These are phyloP conservation scores for Lactifluus volemus DNA, from an alignment of 768 basidiomycete species.

Conservation along the genomic window DNA sequence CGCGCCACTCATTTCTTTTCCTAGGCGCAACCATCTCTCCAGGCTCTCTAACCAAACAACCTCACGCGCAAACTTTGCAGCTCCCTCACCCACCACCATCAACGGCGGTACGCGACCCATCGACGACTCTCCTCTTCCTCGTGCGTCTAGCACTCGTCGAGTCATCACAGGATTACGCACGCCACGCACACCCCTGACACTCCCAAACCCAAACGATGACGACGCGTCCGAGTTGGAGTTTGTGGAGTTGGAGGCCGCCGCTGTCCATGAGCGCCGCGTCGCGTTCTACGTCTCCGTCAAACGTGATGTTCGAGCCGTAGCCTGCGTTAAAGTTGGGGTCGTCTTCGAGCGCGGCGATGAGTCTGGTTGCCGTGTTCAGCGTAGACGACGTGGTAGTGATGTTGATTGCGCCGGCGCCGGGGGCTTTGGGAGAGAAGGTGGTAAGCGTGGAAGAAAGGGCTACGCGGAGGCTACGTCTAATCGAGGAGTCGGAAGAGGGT, in stretches of 20 bases:
- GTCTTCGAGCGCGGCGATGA: not conserved
- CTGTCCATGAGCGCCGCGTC: slow-evolving; percentile 69
- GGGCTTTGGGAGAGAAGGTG: not conserved
- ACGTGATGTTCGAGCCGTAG: slow-evolving; percentile 69
- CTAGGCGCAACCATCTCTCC: slow-evolving; percentile 42
- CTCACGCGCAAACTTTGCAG: slow-evolving; percentile 41
- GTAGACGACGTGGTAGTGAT: not conserved
- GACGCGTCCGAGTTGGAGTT: not conserved
- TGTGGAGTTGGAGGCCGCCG: slow-evolving; percentile 19
- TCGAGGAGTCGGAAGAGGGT: slow-evolving; percentile 26
- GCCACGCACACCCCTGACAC: slow-evolving; percentile 57
- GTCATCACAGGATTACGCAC: slow-evolving; percentile 67
- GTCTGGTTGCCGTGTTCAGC: not conserved
- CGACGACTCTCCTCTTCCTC: slow-evolving; percentile 25
- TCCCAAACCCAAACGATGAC: slow-evolving; percentile 51
- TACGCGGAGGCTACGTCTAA: slow-evolving; percentile 45
- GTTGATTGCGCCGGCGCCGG: not conserved
- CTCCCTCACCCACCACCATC: slow-evolving; percentile 55
- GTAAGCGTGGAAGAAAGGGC: slow-evolving; percentile 41
- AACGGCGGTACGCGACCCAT: slow-evolving; percentile 67
- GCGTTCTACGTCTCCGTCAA: slow-evolving; percentile 68
- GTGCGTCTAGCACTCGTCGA: slow-evolving; percentile 44
- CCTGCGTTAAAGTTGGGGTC: slow-evolving; percentile 31
- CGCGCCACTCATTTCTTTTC: slow-evolving; percentile 46
- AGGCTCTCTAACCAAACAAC: slow-evolving; percentile 22